These are phyloP conservation scores for Neofusicoccum kwambonambiense DNA, from an alignment of 2,329 filamentous ascomycete genomes.

Conservation along the genomic window DNA sequence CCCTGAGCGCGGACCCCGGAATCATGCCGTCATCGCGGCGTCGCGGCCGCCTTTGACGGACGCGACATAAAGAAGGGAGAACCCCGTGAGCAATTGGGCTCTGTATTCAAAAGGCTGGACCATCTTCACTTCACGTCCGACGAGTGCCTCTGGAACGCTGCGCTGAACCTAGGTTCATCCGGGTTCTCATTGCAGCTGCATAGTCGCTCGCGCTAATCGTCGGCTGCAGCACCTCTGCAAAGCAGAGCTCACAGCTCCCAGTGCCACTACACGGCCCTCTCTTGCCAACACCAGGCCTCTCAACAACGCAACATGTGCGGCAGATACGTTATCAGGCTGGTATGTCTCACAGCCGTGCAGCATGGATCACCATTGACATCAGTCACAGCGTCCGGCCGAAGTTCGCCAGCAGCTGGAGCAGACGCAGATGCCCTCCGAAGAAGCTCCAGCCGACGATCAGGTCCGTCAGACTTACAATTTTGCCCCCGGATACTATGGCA, in stretches of 20 bases:
- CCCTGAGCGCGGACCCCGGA: slow-evolving; percentile 11
- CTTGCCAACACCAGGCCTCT: neutral
- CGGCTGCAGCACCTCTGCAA: too few relatives aligned
- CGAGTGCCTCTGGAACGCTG: too few relatives aligned
- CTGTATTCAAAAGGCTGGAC: too few relatives aligned
- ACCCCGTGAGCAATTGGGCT: too few relatives aligned
- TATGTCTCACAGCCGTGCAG: slow-evolving; percentile 36
- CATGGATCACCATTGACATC: slow-evolving; percentile 19
- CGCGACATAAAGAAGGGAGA: neutral
- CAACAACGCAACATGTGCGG: slow-evolving; percentile 59
- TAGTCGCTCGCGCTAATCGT: too few relatives aligned
- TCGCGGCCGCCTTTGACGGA: slow-evolving; percentile 7
- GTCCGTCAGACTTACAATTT: slow-evolving; percentile 85
- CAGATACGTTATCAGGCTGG: slow-evolving; percentile 63
- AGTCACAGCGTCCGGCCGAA: slow-evolving; percentile 67
- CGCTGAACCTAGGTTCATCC: too few relatives aligned
- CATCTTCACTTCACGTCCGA: too few relatives aligned
- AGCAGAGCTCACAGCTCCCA: too few relatives aligned
- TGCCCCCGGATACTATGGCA: slow-evolving; percentile 79
- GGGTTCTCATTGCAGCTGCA: too few relatives aligned
- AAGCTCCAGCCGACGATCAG: slow-evolving; percentile 69
- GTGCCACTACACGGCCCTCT: neutral
- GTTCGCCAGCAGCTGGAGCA: slow-evolving; percentile 72
- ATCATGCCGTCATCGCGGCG: slow-evolving; percentile 1
- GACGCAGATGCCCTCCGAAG: slow-evolving; percentile 69